Base-by-base conservation (phyloP, 805 yeast genomes). In the Ogataea haglerorum region DNA sequence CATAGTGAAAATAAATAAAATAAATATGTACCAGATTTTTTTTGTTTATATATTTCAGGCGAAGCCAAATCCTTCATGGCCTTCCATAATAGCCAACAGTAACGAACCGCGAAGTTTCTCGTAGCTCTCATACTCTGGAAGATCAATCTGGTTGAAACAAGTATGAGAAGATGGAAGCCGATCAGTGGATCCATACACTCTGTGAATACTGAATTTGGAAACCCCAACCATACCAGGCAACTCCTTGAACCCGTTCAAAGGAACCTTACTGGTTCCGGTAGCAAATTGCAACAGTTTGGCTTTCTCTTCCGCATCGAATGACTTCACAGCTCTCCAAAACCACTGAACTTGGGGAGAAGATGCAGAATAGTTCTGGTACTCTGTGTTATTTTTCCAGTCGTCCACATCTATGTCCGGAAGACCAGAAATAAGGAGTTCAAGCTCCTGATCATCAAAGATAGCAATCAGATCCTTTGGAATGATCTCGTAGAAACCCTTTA, bases 241-340 rank as follows among this genome's bases (percentile, higher is more conserved):
- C 53, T 84, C 95, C 52, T 85, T 83, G 60, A 93, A 93, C 2
- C 99, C 99, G 55, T 85, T 85, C 47, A 90, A 70, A 17, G 99
- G 99, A 7, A 93, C 98, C 62, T 90, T 89, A 47, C 95, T 82
- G 0, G 99, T 91, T 45, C 99, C 99, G 0, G 99, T 93, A 1
- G 95, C 91, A 69, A 93, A 93, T 60, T 93, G 99, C 43, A 93
- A 68, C 49, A 93, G 67, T 58, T 89, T 90, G 7, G 99, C 99
- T 35, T 95, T 73, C 58, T 93, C 97, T 60, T 93, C 99, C 13
- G 76, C 76, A 55, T 88, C 96, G 65, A 93, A 93, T 1, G 97
- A 86, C 54, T 88, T 78, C 10, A 93, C 96, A 1, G 97, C 96
- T 58, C 97, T 73, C 99, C 99, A 93, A 66, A 93, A 93, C 86